Evolutionary conservation across 495 filamentous ascomycete genomes (phyloP).

Genomic region (Penicillium pulvis): DNA sequence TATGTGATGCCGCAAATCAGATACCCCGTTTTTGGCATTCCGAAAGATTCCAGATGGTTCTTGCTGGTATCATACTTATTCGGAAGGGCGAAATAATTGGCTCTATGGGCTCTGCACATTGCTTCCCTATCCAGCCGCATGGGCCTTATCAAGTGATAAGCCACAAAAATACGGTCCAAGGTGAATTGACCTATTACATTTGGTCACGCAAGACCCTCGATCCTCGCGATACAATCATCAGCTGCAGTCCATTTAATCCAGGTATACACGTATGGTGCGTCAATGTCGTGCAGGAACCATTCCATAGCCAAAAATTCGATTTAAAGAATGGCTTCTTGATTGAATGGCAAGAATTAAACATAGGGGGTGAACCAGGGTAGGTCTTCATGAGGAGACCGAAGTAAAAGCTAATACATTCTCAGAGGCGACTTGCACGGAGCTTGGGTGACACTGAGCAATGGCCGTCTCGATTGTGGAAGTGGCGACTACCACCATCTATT

Average conservation of each 20-base stretch:
- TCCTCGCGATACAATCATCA: neutral
- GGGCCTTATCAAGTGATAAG: conserved; percentile 5
- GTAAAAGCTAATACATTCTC: neutral
- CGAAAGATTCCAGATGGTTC: neutral
- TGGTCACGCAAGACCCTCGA: neutral
- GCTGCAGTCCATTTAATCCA: neutral
- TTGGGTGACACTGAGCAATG: neutral
- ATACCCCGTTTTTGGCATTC: neutral
- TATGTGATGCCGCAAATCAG: neutral
- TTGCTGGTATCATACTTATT: neutral
- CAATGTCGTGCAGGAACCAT: neutral
- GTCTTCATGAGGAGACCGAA: neutral
- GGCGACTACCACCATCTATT: neutral
- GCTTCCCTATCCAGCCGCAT: neutral
- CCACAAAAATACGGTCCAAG: neutral
- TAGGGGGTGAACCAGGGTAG: neutral
- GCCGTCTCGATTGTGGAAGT: neutral
- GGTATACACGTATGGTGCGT: neutral
- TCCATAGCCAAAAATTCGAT: neutral
- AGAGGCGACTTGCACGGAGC: neutral
- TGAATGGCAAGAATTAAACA: neutral
- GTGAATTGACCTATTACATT: neutral
- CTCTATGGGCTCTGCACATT: neutral
- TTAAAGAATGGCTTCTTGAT: neutral
- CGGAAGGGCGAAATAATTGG: conserved; percentile 4